A percentile compares a stretch with the other conserved stretches of the same genome.
These are phyloP conservation scores for Beauveria bassiana DNA, from an alignment of 2,329 filamentous ascomycete genomes.

Conservation along the genomic window DNA sequence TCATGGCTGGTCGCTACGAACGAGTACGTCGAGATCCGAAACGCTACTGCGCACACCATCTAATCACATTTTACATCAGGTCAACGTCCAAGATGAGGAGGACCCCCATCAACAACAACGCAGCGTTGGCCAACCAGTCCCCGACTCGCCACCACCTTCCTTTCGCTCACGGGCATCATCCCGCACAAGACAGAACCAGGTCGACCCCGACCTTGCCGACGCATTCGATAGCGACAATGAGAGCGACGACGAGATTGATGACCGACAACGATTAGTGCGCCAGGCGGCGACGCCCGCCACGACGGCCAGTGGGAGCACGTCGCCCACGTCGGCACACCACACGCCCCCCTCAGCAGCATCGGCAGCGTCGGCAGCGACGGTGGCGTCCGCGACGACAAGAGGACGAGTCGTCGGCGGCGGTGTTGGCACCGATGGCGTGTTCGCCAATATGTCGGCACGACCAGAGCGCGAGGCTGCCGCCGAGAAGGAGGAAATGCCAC, in stretches of 20 bases:
- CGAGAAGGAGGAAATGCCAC: slow-evolving; percentile 80
- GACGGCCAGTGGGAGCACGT: slow-evolving; percentile 5
- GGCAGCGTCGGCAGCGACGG: slow-evolving; percentile 23
- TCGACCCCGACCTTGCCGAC: slow-evolving; percentile 79
- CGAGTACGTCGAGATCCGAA: slow-evolving; percentile 35
- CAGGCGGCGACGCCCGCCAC: slow-evolving; percentile 35
- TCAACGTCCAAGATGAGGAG: slow-evolving; percentile 52
- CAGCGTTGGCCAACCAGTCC: slow-evolving; percentile 30
- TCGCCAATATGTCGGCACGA: slow-evolving; percentile 88
- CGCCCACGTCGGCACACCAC: slow-evolving; percentile 16
- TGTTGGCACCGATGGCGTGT: slow-evolving; percentile 86
- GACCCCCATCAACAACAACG: slow-evolving; percentile 22
- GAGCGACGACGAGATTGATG: slow-evolving; percentile 63
- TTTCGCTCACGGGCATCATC: slow-evolving; percentile 77
- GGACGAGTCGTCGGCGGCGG: slow-evolving; percentile 57
- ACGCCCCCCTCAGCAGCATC: slow-evolving; percentile 25
- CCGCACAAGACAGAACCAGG: slow-evolving; percentile 35
- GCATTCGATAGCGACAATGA: slow-evolving; percentile 82
- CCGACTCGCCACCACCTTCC: slow-evolving; percentile 66
- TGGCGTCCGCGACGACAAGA: slow-evolving; percentile 9
- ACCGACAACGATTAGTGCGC: slow-evolving; percentile 79
- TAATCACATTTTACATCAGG: slow-evolving; percentile 30
- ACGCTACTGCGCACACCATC: neutral
- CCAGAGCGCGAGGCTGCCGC: slow-evolving; percentile 64
- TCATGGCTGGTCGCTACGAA: slow-evolving; percentile 50